Evolutionary conservation across 345 rosid genomes (phyloP), one percentile per base, ranked within the genome.

Genomic region (Citrus unshiu): DNA sequence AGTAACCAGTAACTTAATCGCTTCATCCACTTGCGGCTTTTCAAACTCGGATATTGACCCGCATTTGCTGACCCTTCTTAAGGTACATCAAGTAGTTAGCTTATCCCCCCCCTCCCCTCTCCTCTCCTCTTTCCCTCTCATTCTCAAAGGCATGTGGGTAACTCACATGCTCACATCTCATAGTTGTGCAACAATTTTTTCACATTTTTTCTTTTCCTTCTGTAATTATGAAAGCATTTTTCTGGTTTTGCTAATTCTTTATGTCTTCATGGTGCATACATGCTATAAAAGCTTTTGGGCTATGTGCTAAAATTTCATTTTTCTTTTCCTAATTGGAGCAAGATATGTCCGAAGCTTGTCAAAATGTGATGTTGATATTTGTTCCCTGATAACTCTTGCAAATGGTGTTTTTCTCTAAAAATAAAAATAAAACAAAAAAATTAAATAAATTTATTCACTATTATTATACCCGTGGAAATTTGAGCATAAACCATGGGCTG

Each of bases 21-120:
- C 91, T 85, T 90, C 97, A 79, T 90, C 94, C 79, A 86, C 81
- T 80, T 91, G 93, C 75, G 84, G 91, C 84, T 89, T 90, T 84
- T 84, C 85, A 76, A 89, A 84, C 67, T 83, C 91, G 85, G 99
- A 95, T 76, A 79, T 87, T 76, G 98, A 96, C 82, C 79, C 79
- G 7, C 87, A 93, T 85, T 85, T 94, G 77, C 84, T 94, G 87
- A 83, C 81, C 64, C 92, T 96, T 81, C 92, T 96, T 37, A 91
- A 90, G 97, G 98, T 94, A 84, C 59, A 58, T 49, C 67, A 51
- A 69, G 78, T 46, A 5, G 9, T 68, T 58, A 24, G 51, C 58
- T 69, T 32, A 24, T 8, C 39, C 39, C 37, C 6, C 37, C 37
- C 37, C 1, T 2, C 13, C 0, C 6, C 5, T 34, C 6, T 4